Evolutionary conservation across 345 rosid species (phyloP), one percentile per base, ranked within the genome.

Genomic region (Salix brachista): DNA sequence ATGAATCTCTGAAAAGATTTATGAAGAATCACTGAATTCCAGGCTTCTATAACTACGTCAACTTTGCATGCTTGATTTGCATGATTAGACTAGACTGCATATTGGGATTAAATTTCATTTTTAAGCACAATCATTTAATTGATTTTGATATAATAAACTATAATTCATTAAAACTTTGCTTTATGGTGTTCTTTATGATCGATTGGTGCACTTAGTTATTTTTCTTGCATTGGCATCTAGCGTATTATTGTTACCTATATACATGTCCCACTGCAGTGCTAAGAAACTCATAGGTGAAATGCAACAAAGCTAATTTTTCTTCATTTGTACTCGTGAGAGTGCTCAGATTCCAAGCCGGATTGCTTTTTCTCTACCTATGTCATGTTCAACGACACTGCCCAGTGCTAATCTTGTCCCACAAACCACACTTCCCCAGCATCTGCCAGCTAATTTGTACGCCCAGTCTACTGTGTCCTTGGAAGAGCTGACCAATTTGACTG

Each of bases 261-360:
- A 50, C 21, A 6, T 18, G n/a, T 18, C n/a, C 21, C 58, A 5
- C 19, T 50, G 58, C 58, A 50, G 58, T 50, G 58, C 58, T 50
- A 50, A 50, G 23, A 50, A 50, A 21, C 9, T 17, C 58, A 18
- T 19, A 50, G 36, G 42, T 66, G 30, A 48, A 46, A 69, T 46
- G 23, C 16, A 58, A 34, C 44, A 72, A 39, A 72, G 34, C 74
- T 72, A 37, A 56, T 34, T 14, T n/a, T 50, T 32, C 68, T 60
- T 72, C 69, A 44, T 21, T n/a, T 76, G 48, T 41, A 10, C 44
- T 32, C 37, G 69, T 72, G 18, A 26, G 41, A 26, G 41, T 62
- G n/a, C 13, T 78, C 81, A 87, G 88, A 75, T 52, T 66, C 26
- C 71, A 54, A 74, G 69, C 56, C 73, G 82, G 62, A 72, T 75